These are phyloP conservation scores for Auricularia auricula-judae DNA, from an alignment of 768 basidiomycete genomes.

Conservation along the genomic window DNA sequence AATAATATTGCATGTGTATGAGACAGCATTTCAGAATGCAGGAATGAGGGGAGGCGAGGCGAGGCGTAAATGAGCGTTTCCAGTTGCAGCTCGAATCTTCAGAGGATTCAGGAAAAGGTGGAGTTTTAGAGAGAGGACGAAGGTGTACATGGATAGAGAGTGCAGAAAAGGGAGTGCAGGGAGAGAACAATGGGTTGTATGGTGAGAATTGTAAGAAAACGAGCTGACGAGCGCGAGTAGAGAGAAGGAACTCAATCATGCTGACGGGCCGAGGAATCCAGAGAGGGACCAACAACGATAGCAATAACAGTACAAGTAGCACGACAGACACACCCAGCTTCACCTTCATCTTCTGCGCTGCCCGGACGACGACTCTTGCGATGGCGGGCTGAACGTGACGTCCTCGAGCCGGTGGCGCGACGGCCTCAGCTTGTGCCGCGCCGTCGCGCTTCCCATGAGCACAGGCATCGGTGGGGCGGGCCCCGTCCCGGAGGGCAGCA, in stretches of 20 bases:
- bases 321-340: neutral
- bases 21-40: neutral
- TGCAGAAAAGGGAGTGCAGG: too few species aligned
- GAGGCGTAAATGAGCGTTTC: neutral
- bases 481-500: neutral
- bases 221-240: neutral
- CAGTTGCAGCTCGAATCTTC: too few species aligned
- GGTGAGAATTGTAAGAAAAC: neutral
- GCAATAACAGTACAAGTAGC: neutral
- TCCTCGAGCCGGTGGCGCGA: constrained; percentile 49
- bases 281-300: neutral
- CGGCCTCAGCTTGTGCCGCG: constrained; percentile 13
- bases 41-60: neutral
- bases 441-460: neutral
- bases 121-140: too few species aligned
- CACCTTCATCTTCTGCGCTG: neutral
- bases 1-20: neutral
- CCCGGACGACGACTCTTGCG: neutral
- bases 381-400: constrained; percentile 29
- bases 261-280: neutral
- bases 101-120: too few species aligned
- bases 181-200: too few species aligned
- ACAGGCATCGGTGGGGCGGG: neutral
- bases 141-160: too few species aligned
- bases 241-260: neutral